Conservation (phyloP, 2,329 filamentous ascomycete species). For the Beauveria brongniartii region DNA sequence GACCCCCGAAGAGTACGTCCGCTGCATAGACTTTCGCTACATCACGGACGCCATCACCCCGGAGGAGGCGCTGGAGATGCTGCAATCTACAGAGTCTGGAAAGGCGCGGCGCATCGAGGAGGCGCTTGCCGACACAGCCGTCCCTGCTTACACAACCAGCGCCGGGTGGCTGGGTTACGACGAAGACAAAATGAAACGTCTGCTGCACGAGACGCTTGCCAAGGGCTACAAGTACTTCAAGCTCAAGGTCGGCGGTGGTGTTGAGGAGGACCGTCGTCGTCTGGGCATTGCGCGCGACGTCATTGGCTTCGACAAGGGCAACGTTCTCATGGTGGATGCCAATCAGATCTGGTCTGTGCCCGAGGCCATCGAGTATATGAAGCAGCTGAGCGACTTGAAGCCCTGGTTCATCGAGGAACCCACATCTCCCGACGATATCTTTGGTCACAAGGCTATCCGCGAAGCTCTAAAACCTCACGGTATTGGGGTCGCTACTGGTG, state of each 20-base stretch:
- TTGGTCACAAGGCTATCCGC: conserved; percentile 78
- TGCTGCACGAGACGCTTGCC: conserved; percentile 65
- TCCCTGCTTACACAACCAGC: conserved; percentile 84
- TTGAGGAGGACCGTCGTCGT: conserved; percentile 64
- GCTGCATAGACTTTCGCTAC: conserved; percentile 89
- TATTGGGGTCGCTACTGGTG: conserved; percentile 82
- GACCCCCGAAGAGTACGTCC: conserved; percentile 77
- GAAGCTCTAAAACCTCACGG: conserved; percentile 66
- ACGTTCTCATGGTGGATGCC: conserved; percentile 85
- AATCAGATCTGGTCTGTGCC: conserved; percentile 91
- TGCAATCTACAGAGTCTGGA: conserved; percentile 55
- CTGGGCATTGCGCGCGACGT: conserved; percentile 68
- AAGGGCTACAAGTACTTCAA: conserved; percentile 84
- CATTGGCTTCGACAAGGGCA: conserved; percentile 74
- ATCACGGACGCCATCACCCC: conserved; percentile 90
- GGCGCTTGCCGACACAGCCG: conserved; percentile 63
- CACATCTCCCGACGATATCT: conserved; percentile 80
- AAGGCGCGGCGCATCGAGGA: conserved; percentile 68
- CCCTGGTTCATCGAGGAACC: conserved; percentile 95
- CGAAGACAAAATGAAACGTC: conserved; percentile 73
- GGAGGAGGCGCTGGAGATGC: conserved; percentile 67
- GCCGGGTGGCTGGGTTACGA: conserved; percentile 90
- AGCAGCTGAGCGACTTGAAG: conserved; percentile 71
- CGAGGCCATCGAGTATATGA: conserved; percentile 83
- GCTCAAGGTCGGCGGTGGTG: conserved; percentile 71